phyloP scores from a whole-genome alignment of 1,139 yeast species.

The Magnusiomyces paraingens region DNA sequence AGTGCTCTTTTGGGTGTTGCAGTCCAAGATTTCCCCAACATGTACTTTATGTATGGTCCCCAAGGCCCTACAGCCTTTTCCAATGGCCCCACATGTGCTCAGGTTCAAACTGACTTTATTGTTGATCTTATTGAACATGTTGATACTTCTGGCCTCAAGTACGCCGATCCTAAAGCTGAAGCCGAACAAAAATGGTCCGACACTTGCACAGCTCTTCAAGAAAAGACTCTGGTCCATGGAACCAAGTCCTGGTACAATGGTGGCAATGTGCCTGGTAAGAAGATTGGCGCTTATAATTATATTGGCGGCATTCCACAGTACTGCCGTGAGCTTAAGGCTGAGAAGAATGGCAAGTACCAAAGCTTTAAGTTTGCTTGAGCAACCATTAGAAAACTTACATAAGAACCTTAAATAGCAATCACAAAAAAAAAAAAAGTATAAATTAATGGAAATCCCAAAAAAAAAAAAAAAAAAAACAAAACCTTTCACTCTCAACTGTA shows the following conservation, averaged over 20 bases:
- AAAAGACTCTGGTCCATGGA: conserved; percentile 10
- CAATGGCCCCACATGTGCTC: conserved; percentile 24
- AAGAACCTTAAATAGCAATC: too few species aligned
- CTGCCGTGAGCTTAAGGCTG: conserved; percentile 9
- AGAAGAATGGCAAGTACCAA: neutral
- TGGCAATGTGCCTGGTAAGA: conserved; percentile 17
- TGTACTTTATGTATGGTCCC: conserved; percentile 31
- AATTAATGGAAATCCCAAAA: too few species aligned
- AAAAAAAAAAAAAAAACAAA: too few species aligned
- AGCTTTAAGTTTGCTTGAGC: too few species aligned
- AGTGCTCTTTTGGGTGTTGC: conserved; percentile 26
- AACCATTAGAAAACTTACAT: too few species aligned
- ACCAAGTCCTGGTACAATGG: conserved; percentile 17
- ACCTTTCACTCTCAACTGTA: too few species aligned
- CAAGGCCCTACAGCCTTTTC: conserved; percentile 31
- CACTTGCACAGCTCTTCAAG: conserved; percentile 13
- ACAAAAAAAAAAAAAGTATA: too few species aligned
- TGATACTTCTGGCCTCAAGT: conserved; percentile 10
- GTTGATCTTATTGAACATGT: conserved; percentile 13
- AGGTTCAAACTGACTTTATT: conserved; percentile 16
- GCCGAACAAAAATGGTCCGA: conserved; percentile 11
- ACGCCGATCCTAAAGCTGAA: conserved; percentile 9
- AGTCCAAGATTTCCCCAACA: conserved; percentile 26
- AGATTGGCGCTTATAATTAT: conserved; percentile 15
- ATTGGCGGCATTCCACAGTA: conserved; percentile 16